Percentiles rank a stretch among this genome's conserved stretches.
Conservation (phyloP, 1,284 basidiomycete genomes). For the Sporisorium graminicola region DNA sequence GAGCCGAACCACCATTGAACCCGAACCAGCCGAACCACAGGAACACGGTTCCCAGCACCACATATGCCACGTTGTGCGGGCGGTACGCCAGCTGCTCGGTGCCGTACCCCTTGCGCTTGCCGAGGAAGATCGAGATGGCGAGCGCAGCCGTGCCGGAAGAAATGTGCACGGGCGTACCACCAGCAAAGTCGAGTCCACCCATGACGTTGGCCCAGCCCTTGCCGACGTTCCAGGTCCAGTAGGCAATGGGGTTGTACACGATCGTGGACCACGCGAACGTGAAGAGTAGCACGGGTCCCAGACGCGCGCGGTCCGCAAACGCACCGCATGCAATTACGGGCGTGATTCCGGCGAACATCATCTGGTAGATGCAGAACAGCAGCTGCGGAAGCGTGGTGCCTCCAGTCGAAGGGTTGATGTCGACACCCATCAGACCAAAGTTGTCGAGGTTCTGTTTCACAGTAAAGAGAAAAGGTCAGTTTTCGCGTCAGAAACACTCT, state of each 20-base stretch:
- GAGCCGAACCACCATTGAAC: conserved; percentile 70
- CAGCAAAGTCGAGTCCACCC: conserved; percentile 71
- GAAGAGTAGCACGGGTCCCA: conserved; percentile 86
- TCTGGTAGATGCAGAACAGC: conserved; percentile 88
- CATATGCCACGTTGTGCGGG: conserved; percentile 69
- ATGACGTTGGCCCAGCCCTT: conserved; percentile 66
- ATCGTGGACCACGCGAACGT: conserved; percentile 91
- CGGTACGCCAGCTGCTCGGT: conserved; percentile 70
- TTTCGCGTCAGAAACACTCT: too few relatives aligned
- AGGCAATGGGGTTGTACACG: conserved; percentile 76
- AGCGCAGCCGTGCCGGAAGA: conserved; percentile 70
- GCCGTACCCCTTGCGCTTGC: conserved; percentile 71
- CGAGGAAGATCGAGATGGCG: conserved; percentile 70
- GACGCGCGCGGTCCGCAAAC: conserved; percentile 87
- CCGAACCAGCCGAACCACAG: conserved; percentile 71
- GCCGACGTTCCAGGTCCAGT: conserved; percentile 68
- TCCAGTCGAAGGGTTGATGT: conserved; percentile 78
- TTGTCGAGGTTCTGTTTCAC: conserved; percentile 74
- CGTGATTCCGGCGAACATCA: conserved; percentile 83
- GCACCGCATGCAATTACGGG: conserved; percentile 84
- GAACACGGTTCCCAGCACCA: conserved; percentile 71
- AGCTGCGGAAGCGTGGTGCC: conserved; percentile 77
- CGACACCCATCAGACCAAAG: conserved; percentile 85
- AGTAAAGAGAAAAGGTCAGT: conserved; percentile 17
- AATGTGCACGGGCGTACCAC: conserved; percentile 71